These are phyloP conservation scores for Exophiala bonariae DNA, from an alignment of 2,329 filamentous ascomycete genomes.

Conservation along the genomic window DNA sequence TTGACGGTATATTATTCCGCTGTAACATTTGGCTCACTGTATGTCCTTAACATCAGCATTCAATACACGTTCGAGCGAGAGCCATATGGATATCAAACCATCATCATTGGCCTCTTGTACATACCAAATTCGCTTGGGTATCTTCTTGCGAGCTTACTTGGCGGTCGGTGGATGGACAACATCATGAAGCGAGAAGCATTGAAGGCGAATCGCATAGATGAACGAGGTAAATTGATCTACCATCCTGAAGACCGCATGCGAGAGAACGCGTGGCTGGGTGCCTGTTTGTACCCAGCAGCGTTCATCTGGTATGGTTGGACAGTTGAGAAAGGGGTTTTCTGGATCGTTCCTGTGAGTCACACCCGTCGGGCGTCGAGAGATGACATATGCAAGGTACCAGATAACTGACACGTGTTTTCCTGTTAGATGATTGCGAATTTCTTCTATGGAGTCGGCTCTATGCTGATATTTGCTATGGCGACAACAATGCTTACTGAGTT, in stretches of 20 bases:
- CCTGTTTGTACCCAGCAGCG: constrained; percentile 67
- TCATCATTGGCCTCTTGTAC: constrained; percentile 74
- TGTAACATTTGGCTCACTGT: constrained; percentile 73
- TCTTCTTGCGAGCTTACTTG: constrained; percentile 65
- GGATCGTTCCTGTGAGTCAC: constrained; percentile 55
- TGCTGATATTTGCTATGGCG: constrained; percentile 73
- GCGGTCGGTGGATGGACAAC: constrained; percentile 74
- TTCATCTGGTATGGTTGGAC: constrained; percentile 80
- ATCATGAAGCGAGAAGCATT: constrained; percentile 78
- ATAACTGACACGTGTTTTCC: constrained; percentile 16
- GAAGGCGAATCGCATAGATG: constrained; percentile 69
- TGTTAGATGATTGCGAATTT: constrained; percentile 62
- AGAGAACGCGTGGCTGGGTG: constrained; percentile 77
- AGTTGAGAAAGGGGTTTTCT: constrained; percentile 61
- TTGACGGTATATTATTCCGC: constrained; percentile 73
- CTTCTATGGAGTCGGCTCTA: constrained; percentile 73
- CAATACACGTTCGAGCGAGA: constrained; percentile 65
- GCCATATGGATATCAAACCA: constrained; percentile 68
- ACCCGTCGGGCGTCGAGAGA: constrained; percentile 7
- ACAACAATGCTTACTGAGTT: constrained; percentile 88
- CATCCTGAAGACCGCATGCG: constrained; percentile 79
- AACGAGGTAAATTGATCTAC: constrained; percentile 64
- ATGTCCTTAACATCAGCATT: constrained; percentile 75
- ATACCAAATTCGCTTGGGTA: constrained; percentile 76
- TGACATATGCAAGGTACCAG: constrained; percentile 18